These are phyloP conservation scores for Candida succiphila DNA, from an alignment of 805 yeast genomes.

Conservation along the genomic window DNA sequence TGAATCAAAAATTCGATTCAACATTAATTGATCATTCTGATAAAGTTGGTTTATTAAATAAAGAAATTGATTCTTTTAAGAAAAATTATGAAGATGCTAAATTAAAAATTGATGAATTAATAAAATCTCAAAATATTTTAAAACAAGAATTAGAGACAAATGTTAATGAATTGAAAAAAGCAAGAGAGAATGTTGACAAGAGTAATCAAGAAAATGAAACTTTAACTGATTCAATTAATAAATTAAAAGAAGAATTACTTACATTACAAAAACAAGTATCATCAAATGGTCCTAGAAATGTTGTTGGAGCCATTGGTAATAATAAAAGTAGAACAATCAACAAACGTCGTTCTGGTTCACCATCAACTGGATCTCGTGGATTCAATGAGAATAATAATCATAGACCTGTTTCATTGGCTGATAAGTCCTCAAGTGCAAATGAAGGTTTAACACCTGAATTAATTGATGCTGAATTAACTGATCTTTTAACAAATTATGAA, in stretches of 20 bases:
- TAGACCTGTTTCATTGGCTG: conserved; percentile 50
- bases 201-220: conserved; percentile 59
- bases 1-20: conserved; percentile 33
- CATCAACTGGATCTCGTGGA: conserved; percentile 11
- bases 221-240: conserved; percentile 50
- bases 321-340: conserved; percentile 6
- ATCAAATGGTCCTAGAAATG: conserved; percentile 8
- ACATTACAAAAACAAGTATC: conserved; percentile 22
- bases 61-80: conserved; percentile 45
- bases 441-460: conserved; percentile 49
- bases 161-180: conserved; percentile 49
- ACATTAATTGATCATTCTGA: conserved; percentile 37
- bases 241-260: conserved; percentile 32
- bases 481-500: conserved; percentile 59
- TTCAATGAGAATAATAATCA: conserved; percentile 29
- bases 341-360: conserved; percentile 8
- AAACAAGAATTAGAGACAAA: conserved; percentile 54
- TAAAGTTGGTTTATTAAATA: conserved; percentile 40
- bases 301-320: conserved; percentile 4
- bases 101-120: conserved; percentile 47
- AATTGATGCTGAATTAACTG: conserved; percentile 67
- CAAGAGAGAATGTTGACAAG: conserved; percentile 47
- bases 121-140: conserved; percentile 50
- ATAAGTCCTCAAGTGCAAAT: conserved; percentile 37
- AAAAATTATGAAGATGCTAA: conserved; percentile 49